These are phyloP conservation scores for Oxalis stricta DNA, from an alignment of 441 rosid genomes.

Conservation along the genomic window DNA sequence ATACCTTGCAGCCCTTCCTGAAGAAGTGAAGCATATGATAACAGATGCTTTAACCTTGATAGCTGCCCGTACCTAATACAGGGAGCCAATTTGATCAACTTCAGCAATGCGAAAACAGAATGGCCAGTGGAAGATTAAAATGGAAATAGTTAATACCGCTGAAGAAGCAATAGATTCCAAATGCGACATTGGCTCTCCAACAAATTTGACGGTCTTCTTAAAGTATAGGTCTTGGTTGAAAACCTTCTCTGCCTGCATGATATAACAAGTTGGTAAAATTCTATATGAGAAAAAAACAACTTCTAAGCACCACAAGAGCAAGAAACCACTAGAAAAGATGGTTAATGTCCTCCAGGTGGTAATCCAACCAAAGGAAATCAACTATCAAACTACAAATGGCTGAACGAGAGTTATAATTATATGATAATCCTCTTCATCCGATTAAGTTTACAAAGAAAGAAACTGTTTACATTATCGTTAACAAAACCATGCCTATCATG, in stretches of 20 bases:
- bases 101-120: no score
- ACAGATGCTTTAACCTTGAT: constrained; percentile 91
- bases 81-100: constrained; percentile 1
- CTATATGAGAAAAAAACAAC: not conserved
- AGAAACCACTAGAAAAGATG: not conserved
- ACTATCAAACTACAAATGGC: no score
- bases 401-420: no score
- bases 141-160: constrained; percentile 45
- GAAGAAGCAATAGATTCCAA: constrained; percentile 96
- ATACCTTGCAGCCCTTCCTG: constrained; percentile 93
- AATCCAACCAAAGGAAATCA: no score
- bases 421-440: no score
- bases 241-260: constrained; percentile 77
- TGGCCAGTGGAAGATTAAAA: not conserved
- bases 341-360: no score
- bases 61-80: constrained; percentile 77
- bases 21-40: constrained; percentile 81
- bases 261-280: not conserved
- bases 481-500: no score
- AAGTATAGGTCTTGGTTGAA: constrained; percentile 87
- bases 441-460: no score
- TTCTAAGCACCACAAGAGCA: no score
- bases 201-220: constrained; percentile 85
- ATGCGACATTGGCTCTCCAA: constrained; percentile 94
- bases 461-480: no score